A percentile compares a stretch with the other conserved stretches of the same genome.
phyloP scores from a whole-genome alignment of 169 alveolate species.

The Plasmodium fragile region DNA sequence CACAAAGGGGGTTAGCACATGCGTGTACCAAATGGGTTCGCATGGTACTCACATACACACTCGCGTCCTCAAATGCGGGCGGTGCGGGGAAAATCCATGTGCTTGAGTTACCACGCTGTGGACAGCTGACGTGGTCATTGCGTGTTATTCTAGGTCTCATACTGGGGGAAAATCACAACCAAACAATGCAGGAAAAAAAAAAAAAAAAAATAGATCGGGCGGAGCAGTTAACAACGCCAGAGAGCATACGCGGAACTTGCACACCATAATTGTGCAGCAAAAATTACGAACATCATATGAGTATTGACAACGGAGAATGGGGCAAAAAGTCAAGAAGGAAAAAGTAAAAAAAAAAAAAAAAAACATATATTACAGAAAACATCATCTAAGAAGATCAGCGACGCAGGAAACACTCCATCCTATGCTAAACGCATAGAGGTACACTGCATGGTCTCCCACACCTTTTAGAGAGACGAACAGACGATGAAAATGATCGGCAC shows the following conservation, averaged over 20 bases:
- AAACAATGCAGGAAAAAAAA: background rate
- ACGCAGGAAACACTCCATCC: background rate
- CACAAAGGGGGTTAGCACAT: too few species aligned
- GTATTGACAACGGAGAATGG: background rate
- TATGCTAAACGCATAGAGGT: background rate
- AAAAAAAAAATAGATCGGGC: background rate
- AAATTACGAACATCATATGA: background rate
- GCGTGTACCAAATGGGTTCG: too few species aligned
- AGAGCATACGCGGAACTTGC: background rate
- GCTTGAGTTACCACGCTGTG: too few species aligned
- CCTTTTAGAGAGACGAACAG: conserved; percentile 56
- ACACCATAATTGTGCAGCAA: background rate
- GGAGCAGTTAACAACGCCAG: background rate
- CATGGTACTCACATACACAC: too few species aligned
- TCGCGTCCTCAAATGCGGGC: too few species aligned
- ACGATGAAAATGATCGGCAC: conserved; percentile 58
- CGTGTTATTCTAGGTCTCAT: too few species aligned
- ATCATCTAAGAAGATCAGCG: background rate
- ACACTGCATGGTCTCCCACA: background rate
- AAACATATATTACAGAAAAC: too few species aligned
- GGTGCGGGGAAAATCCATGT: too few species aligned
- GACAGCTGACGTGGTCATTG: too few species aligned
- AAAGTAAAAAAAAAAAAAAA: too few species aligned
- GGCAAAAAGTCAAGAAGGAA: background rate
- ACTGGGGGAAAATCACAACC: too few species aligned